Evolutionary conservation across 495 filamentous ascomycete species (phyloP).

Genomic region (Usnea hakonensis): DNA sequence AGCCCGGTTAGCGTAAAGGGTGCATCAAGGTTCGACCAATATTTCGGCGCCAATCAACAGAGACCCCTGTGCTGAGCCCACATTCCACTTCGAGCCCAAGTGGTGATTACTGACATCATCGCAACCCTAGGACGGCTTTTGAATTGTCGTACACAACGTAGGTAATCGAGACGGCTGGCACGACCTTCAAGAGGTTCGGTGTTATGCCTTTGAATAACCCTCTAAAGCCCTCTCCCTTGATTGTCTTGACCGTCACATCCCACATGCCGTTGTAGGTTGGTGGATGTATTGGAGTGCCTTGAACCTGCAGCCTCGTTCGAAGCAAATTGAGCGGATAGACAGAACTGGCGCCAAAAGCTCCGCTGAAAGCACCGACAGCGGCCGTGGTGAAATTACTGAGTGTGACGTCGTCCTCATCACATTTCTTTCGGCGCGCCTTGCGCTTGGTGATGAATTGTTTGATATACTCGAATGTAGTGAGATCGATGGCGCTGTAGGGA

Average conservation of each 20-base stretch:
- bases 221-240: slow-evolving; percentile 71
- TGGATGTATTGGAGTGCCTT: slow-evolving; percentile 87
- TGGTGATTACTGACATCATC: slow-evolving; percentile 31
- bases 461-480: slow-evolving; percentile 88
- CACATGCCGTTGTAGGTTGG: slow-evolving; percentile 80
- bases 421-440: slow-evolving; percentile 59
- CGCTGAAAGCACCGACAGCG: slow-evolving; percentile 77
- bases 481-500: slow-evolving; percentile 93
- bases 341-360: slow-evolving; percentile 83
- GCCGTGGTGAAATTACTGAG: slow-evolving; percentile 71
- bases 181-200: slow-evolving; percentile 93
- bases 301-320: slow-evolving; percentile 85
- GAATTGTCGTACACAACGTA: slow-evolving; percentile 97
- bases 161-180: slow-evolving; percentile 91
- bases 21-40: neutral
- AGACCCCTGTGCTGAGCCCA: neutral
- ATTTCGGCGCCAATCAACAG: neutral
- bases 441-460: slow-evolving; percentile 64
- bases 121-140: slow-evolving; percentile 68
- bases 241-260: slow-evolving; percentile 76
- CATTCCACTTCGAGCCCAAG: neutral
- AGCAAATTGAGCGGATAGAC: slow-evolving; percentile 96
- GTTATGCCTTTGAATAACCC: slow-evolving; percentile 94
- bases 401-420: slow-evolving; percentile 81
- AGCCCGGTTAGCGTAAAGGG: neutral